Base-by-base conservation (phyloP, 441 rosid genomes). In the Mallotus repandus region DNA sequence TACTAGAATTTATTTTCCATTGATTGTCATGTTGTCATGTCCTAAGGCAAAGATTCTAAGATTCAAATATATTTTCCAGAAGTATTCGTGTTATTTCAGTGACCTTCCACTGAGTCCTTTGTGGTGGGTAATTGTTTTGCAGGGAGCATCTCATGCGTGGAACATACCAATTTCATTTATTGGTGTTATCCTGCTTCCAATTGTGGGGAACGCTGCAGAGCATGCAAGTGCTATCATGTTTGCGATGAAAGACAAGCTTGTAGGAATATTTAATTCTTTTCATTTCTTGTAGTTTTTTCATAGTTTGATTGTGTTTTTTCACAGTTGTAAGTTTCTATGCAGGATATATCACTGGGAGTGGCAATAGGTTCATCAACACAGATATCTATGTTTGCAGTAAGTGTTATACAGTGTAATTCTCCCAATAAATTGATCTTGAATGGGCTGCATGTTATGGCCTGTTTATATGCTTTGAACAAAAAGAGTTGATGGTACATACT, bases 281-380 rank as follows among this genome's bases (percentile, higher is more conserved):
- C n/a, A 11, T 65, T 68, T 43, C 57, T 61, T 62, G 19, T 48
- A 43, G 45, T 15, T 25, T 74, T 48, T 66, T 67, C 2, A 59
- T 43, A 13, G 63, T 58, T 43, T n/a, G 19, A 3, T 56, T 64
- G 7, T 67, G 43, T 32, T 63, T 9, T 53, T 50, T 46, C 22
- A 25, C 41, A 29, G 38, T 18, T 58, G 13, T 45, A 16, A 19
- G 61, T 55, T 73, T 41, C 10, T 59, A 5, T 71, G 68, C 88
- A 95, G 99, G 99, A 95, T 85, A 85, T 95, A 70, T 89, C 98
- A 22, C 55, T 93, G 81, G 99, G 96, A 74, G 97, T 95, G 82
- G 99, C 99, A 74, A 93, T 95, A 56, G 99, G 99, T 41, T 95
- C 99, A 63, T 95, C 99, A 5, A 95, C 97, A 25, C 98, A 95